These are phyloP conservation scores for Tuber borchii DNA, from an alignment of 495 filamentous ascomycete genomes.

Conservation along the genomic window DNA sequence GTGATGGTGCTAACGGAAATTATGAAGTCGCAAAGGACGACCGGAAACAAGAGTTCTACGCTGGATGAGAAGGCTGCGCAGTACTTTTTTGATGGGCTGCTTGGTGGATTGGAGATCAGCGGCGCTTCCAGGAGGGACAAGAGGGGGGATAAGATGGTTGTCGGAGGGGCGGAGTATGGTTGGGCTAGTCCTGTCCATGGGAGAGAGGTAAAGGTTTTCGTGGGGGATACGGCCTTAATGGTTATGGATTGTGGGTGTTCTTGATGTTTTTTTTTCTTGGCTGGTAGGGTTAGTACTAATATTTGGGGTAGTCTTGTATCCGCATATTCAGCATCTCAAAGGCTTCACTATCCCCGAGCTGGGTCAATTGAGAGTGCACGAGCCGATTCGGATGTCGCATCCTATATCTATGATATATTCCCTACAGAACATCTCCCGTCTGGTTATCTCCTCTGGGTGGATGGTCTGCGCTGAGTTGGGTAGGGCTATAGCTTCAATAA, in stretches of 20 bases:
- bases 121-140: constrained; percentile 13
- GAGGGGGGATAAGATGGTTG: constrained; percentile 37
- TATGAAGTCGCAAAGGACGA: constrained; percentile 33
- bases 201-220: constrained; percentile 39
- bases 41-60: constrained; percentile 19
- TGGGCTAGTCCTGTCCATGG: constrained; percentile 28
- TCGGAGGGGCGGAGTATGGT: constrained; percentile 37
- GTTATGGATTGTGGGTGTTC: constrained; percentile 40
- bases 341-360: constrained; percentile 40
- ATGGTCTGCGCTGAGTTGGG: constrained; percentile 39
- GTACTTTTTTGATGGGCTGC: constrained; percentile 38
- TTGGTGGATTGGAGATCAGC: constrained; percentile 36
- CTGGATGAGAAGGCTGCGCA: constrained; percentile 17
- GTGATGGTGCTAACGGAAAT: constrained; percentile 41
- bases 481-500: constrained; percentile 37
- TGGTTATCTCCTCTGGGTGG: constrained; percentile 41
- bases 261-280: not conserved
- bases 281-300: constrained; percentile 14
- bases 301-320: constrained; percentile 31
- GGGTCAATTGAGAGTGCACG: constrained; percentile 37
- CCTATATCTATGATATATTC: constrained; percentile 36
- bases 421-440: constrained; percentile 31
- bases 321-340: constrained; percentile 38
- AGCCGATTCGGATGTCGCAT: constrained; percentile 36
- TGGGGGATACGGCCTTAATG: constrained; percentile 42